Base-by-base conservation (phyloP, 495 filamentous ascomycete genomes). In the Cetradonia linearis region DNA sequence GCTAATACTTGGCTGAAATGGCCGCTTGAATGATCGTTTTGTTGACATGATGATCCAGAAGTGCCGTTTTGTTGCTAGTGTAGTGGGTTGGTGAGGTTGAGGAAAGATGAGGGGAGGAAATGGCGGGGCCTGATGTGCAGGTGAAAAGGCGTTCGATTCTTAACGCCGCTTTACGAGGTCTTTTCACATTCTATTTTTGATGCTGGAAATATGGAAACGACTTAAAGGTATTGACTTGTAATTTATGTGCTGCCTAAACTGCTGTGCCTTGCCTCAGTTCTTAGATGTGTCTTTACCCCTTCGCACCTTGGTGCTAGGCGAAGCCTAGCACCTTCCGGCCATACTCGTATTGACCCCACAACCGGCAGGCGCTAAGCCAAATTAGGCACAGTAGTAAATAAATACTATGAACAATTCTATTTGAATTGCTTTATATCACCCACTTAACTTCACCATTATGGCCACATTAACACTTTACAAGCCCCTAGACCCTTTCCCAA, bases 1-100 rank as follows among this genome's bases (percentile, higher is more conserved):
- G 36, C 67, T 71, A 53, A 77, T 74, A 33, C 72, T 71, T 37
- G 73, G 69, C 62, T 77, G 76, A 62, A 68, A 77, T 3, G 59
- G 69, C 18, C 74, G 70, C 67, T 78, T 77, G 61, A 50, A 57
- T 18, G 62, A 57, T 33, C 64, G 58, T 27, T 31, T 38, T 3
- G 42, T 53, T 31, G 56, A 6, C 53, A 58, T 67, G 47, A 27
- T 57, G 5, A 2, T 36, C 18, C 16, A 36, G 9, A 20, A n/a
- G 18, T 20, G 8, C 18, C 18, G 28, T 10, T 36, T 5, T 20
- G 27, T 36, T 46, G 14, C 10, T 20, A 31, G 28, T n/a, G 11
- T n/a, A 18, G 9, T 36, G 16, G 16, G 33, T 18, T 33, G 27
- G 13, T 36, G 27, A 44, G 20, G 48, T n/a, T 14, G 59, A 48